Evolutionary conservation across 768 basidiomycete genomes (phyloP), one percentile per base, ranked within the genome.

Genomic region (Agaricus subrufescens): DNA sequence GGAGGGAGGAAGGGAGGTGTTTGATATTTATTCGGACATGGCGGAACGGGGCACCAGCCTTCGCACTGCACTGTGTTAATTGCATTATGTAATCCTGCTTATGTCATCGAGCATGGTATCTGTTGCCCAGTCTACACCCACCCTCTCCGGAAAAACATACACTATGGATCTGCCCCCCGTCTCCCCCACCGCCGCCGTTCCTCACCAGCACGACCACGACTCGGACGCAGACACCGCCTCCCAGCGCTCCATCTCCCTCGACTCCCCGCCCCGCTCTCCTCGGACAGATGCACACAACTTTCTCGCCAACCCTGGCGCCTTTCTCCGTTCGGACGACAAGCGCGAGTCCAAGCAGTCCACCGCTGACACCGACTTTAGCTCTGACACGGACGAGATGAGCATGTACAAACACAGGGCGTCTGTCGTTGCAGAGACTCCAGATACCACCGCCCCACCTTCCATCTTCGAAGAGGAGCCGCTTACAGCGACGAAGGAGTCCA

Each of bases 171-270:
- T 71, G 38, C 70, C 71, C 25, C 67, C 70, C 31, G 71, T 67
- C 26, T 71, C 72, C 44, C 74, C 70, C 48, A 58, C 65, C 4
- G 61, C 58, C 50, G 63, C 71, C 43, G 60, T 67, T 15, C 69
- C 70, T 52, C 71, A 73, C 29, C 62, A 69, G 14, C 69, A 70
- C 56, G 79, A 78, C n/a, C 69, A 69, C 56, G 79, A 78, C 54
- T 76, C 74, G 56, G 87, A 87, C 60, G 83, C 78, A 56, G 90
- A 91, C 64, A 90, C 87, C 4, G 88, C 90, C 14, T 90, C 88
- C 8, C 86, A 89, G 63, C 82, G 79, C 40, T 91, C 90, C 1
- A 87, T 91, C 50, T 80, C 88, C 25, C 82, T 91, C 42, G 84
- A 83, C 30, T 89, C 88, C 3, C 79, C 86, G 2, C 67, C 82